Conservation (phyloP, 306 rosid species). For the Malus fusca region DNA sequence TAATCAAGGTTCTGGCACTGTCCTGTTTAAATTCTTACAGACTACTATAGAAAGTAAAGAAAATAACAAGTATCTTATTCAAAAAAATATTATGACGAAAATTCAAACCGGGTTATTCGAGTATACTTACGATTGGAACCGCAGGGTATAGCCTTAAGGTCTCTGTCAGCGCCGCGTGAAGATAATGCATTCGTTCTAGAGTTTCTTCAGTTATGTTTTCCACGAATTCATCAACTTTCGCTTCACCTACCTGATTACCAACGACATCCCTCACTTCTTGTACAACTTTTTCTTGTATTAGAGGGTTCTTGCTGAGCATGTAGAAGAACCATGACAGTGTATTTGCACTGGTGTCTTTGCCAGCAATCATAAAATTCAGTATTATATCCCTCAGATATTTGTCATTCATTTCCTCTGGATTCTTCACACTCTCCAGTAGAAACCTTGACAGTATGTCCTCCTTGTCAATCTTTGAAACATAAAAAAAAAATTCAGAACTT, state of each 20-base stretch:
- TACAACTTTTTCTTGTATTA: conserved; percentile 53
- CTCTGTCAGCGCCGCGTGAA: conserved; percentile 73
- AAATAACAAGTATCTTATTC: background rate
- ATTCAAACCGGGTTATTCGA: background rate
- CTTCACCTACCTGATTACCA: conserved; percentile 27
- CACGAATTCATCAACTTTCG: conserved; percentile 31
- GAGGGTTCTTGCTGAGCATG: conserved; percentile 71
- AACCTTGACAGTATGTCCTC: conserved; percentile 83
- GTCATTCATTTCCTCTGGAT: conserved; percentile 50
- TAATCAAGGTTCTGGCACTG: background rate
- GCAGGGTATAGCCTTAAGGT: conserved; percentile 83
- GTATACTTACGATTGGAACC: conserved; percentile 40
- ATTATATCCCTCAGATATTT: conserved; percentile 57
- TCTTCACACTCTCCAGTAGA: conserved; percentile 57
- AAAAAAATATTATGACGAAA: background rate
- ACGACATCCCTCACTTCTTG: conserved; percentile 52
- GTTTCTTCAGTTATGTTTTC: conserved; percentile 39
- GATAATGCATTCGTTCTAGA: conserved; percentile 77
- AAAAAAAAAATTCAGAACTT: background rate
- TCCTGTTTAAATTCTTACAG: background rate
- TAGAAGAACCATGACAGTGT: conserved; percentile 83
- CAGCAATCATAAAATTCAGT: conserved; percentile 70
- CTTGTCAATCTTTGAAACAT: conserved; percentile 36
- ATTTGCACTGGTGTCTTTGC: conserved; percentile 63
- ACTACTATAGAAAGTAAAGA: background rate